Evolutionary conservation across 164 flowering plant species (phyloP), one percentile per base, ranked within the genome.

Genomic region (Berberis vulgaris): DNA sequence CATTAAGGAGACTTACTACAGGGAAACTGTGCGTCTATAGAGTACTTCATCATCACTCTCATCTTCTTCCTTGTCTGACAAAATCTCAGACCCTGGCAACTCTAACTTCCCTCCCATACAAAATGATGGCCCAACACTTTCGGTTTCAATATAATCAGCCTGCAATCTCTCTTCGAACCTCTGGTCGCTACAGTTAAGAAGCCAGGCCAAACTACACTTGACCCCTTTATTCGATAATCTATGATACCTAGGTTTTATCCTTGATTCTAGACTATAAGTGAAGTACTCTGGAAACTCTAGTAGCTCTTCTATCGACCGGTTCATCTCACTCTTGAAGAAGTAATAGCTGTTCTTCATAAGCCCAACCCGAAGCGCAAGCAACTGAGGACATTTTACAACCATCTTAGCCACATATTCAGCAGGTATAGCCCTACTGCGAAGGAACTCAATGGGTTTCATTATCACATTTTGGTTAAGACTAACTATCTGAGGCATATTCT

Each of bases 401-500:
- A 93, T 89, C 70, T 69, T 81, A 7, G 91, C 94, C 43, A 86
- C 86, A 73, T 93, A 94, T 4, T 59, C 81, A 0, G 68, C 57
- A 0, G 84, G 53, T 43, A 90, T 76, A 47, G 84, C 94, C 57
- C 94, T 71, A 2, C 76, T 96, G 11, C 81, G 70, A 53, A 93
- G 90, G 57, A 93, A 90, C 60, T 86, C 87, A 55, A 86, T 73
- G 2, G 92, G 85, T 73, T 85, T 90, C 86, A 84, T 67, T 41
- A 93, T 83, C 72, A 93, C 90, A 65, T 72, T 70, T 54, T 93
- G 97, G 65, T 83, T 78, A 53, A 93, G 84, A 73, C 89, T 84
- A 41, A 86, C 87, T 43, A 90, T 80, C 71, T 93, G 97, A 1
- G 98, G 97, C 96, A 90, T 93, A 73, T 69, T 86, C 77, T 90